Percentiles rank a stretch among this genome's conserved stretches.
These are phyloP conservation scores for Sporothrix brunneoviolacea DNA, from an alignment of 2,329 filamentous ascomycete genomes.

Conservation along the genomic window DNA sequence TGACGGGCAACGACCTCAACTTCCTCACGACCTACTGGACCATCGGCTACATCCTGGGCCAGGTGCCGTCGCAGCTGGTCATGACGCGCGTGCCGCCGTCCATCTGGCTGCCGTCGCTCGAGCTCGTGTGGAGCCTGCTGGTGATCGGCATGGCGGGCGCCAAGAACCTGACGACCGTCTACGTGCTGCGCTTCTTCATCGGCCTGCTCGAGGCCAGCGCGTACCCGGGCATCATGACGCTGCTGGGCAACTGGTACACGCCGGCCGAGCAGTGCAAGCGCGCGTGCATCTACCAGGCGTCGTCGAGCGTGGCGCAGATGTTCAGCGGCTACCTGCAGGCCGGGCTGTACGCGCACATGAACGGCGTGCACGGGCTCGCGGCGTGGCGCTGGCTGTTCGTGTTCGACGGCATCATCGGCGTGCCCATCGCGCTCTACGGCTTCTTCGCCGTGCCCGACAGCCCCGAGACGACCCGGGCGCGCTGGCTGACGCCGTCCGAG, in stretches of 20 bases:
- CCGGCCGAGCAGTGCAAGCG: slow-evolving; percentile 37
- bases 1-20: slow-evolving; percentile 47
- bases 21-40: slow-evolving; percentile 49
- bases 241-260: slow-evolving; percentile 39
- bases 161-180: slow-evolving; percentile 31
- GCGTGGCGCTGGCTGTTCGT: slow-evolving; percentile 37
- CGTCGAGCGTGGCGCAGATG: slow-evolving; percentile 28
- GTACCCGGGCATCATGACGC: slow-evolving; percentile 32
- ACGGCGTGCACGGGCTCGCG: slow-evolving; percentile 26
- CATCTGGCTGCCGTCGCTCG: slow-evolving; percentile 32
- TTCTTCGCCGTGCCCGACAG: slow-evolving; percentile 21
- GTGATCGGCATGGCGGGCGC: slow-evolving; percentile 31
- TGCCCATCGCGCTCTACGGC: slow-evolving; percentile 21
- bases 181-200: slow-evolving; percentile 37
- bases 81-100: slow-evolving; percentile 34
- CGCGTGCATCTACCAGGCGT: slow-evolving; percentile 34
- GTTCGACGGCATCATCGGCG: slow-evolving; percentile 29
- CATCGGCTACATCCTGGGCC: slow-evolving; percentile 50
- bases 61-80: slow-evolving; percentile 33
- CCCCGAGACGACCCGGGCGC: slow-evolving; percentile 11
- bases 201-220: slow-evolving; percentile 33
- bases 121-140: slow-evolving; percentile 27
- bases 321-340: slow-evolving; percentile 32
- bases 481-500: slow-evolving; percentile 13
- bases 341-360: slow-evolving; percentile 29